phyloP scores from a whole-genome alignment of 805 yeast genomes.

The Candida ovalis region DNA sequence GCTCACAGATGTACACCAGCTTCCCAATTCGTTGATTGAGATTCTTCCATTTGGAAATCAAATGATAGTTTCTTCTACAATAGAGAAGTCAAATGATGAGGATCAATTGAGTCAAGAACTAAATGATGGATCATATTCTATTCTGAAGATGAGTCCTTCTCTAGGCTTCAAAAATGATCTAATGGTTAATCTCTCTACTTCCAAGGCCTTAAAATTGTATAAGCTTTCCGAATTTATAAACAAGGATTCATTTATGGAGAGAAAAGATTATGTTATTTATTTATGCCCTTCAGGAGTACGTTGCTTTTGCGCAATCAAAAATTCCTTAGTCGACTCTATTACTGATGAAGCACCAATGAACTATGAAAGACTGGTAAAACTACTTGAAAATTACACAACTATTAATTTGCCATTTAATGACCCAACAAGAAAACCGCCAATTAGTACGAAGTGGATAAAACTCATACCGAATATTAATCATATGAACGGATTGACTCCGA shows the following conservation, averaged over 20 bases:
- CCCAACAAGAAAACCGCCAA: neutral
- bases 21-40: constrained; percentile 27
- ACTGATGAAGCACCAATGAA: constrained; percentile 40
- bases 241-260: constrained; percentile 16
- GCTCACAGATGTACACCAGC: constrained; percentile 17
- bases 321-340: constrained; percentile 33
- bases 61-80: constrained; percentile 29
- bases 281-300: constrained; percentile 56
- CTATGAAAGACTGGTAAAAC: constrained; percentile 32
- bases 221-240: constrained; percentile 16
- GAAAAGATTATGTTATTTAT: constrained; percentile 39
- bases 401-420: constrained; percentile 14
- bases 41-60: constrained; percentile 51
- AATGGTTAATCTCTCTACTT: constrained; percentile 31
- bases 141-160: constrained; percentile 45
- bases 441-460: constrained; percentile 52
- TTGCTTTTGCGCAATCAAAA: constrained; percentile 36
- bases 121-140: constrained; percentile 19
- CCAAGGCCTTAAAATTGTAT: constrained; percentile 16
- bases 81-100: constrained; percentile 12
- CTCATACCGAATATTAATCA: constrained; percentile 66
- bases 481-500: constrained; percentile 64
- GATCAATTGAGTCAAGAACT: neutral
- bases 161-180: constrained; percentile 44
- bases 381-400: constrained; percentile 35